phyloP scores from a whole-genome alignment of 1,284 basidiomycete species.

The Heterobasidion parviporum region DNA sequence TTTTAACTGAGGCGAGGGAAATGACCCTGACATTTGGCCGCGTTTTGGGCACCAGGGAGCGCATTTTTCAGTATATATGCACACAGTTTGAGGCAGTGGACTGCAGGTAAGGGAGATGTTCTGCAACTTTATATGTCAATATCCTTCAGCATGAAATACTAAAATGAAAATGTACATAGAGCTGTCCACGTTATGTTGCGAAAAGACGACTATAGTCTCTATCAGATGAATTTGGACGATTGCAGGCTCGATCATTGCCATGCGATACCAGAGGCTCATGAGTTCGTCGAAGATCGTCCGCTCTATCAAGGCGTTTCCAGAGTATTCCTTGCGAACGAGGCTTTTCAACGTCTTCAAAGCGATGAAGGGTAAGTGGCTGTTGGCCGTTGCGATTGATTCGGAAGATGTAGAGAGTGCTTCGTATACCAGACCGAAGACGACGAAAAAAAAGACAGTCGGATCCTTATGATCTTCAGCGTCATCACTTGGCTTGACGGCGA shows the following conservation, averaged over 20 bases:
- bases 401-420: conserved; percentile 69
- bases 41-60: conserved; percentile 10
- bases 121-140: background rate
- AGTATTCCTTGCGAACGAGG: conserved; percentile 72
- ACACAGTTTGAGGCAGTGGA: conserved; percentile 79
- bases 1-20: conserved; percentile 8
- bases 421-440: conserved; percentile 88
- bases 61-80: conserved; percentile 53
- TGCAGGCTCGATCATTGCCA: conserved; percentile 82
- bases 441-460: conserved; percentile 79
- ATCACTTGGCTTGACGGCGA: conserved; percentile 13
- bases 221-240: conserved; percentile 69
- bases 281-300: conserved; percentile 86
- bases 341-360: conserved; percentile 76
- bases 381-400: conserved; percentile 24
- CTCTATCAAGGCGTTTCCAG: conserved; percentile 76
- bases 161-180: conserved; percentile 19
- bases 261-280: conserved; percentile 79
- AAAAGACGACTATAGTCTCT: conserved; percentile 45
- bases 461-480: conserved; percentile 43
- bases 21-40: conserved; percentile 11
- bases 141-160: background rate
- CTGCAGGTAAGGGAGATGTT: conserved; percentile 19
- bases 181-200: background rate
- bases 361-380: conserved; percentile 41